These are phyloP conservation scores for Hypoxylon sp. DNA, from an alignment of 2,329 filamentous ascomycete species.

Conservation along the genomic window DNA sequence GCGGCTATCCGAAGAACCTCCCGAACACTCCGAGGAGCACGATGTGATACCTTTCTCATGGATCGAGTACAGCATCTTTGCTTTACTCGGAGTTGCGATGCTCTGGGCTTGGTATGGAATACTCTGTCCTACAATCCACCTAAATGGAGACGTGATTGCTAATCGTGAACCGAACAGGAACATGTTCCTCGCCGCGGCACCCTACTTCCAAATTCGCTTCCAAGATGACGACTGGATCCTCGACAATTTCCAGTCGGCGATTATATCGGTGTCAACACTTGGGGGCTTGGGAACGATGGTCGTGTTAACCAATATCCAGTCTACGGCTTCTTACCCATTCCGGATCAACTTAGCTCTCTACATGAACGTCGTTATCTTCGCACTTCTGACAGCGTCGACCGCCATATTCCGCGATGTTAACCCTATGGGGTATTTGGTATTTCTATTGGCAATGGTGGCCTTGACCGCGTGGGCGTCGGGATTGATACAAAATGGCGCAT, in stretches of 20 bases:
- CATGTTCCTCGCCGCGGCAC: conserved; percentile 96
- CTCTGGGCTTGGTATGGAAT: conserved; percentile 90
- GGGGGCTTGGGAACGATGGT: conserved; percentile 85
- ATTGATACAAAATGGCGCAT: conserved; percentile 92
- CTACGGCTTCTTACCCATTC: conserved; percentile 86
- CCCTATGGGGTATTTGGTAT: conserved; percentile 79
- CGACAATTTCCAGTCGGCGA: conserved; percentile 89
- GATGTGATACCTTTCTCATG: conserved; percentile 78
- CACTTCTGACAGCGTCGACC: conserved; percentile 85
- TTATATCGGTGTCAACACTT: conserved; percentile 87
- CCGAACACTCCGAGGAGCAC: conserved; percentile 51
- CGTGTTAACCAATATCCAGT: conserved; percentile 84
- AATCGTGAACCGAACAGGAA: conserved; percentile 73
- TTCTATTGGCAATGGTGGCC: conserved; percentile 86
- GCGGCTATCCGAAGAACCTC: conserved; percentile 37
- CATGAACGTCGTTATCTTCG: conserved; percentile 84
- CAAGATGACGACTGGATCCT: conserved; percentile 77
- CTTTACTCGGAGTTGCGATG: conserved; percentile 91
- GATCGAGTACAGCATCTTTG: conserved; percentile 88
- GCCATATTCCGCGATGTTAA: conserved; percentile 74
- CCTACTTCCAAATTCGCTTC: conserved; percentile 92
- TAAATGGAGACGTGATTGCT: conserved; percentile 26
- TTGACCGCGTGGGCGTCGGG: conserved; percentile 84
- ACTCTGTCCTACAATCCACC: background rate
- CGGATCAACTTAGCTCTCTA: conserved; percentile 84